These are phyloP conservation scores for Thamnidium elegans DNA, from an alignment of 192 early-diverging fungal genomes.

Conservation along the genomic window DNA sequence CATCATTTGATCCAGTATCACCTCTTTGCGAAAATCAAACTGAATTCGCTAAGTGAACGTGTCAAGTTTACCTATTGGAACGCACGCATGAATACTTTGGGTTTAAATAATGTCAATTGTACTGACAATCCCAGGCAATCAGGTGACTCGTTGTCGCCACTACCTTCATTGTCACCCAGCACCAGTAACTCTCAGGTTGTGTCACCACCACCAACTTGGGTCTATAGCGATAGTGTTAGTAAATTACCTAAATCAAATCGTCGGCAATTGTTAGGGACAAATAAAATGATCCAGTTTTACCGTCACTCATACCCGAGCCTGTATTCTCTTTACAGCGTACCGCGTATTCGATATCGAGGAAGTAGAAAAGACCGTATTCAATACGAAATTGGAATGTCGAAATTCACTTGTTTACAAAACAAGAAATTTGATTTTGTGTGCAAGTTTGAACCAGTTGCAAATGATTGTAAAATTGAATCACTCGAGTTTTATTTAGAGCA, in stretches of 20 bases:
- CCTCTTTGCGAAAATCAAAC: conserved; percentile 9
- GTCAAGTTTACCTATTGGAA: conserved; percentile 3
- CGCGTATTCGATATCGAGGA: conserved; percentile 8
- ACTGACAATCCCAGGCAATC: background rate
- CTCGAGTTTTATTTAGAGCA: conserved; percentile 10
- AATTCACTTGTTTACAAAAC: conserved; percentile 5
- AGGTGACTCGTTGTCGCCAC: background rate
- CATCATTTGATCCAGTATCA: conserved; percentile 4
- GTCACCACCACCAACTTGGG: background rate
- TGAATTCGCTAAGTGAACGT: background rate
- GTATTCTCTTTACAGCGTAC: background rate
- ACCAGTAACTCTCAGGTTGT: background rate
- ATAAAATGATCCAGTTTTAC: background rate
- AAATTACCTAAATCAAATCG: background rate
- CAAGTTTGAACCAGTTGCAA: conserved; percentile 1
- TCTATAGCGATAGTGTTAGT: background rate
- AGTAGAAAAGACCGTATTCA: background rate
- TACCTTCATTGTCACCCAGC: background rate
- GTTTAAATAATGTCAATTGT: background rate
- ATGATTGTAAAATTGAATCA: background rate
- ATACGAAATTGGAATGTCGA: conserved; percentile 8
- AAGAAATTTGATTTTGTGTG: conserved; percentile 4
- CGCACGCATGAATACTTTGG: conserved; percentile 2
- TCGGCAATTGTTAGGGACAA: background rate
- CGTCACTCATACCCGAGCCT: background rate